Conservation (phyloP, 2,329 filamentous ascomycete genomes). For the Helotiales sp. region DNA sequence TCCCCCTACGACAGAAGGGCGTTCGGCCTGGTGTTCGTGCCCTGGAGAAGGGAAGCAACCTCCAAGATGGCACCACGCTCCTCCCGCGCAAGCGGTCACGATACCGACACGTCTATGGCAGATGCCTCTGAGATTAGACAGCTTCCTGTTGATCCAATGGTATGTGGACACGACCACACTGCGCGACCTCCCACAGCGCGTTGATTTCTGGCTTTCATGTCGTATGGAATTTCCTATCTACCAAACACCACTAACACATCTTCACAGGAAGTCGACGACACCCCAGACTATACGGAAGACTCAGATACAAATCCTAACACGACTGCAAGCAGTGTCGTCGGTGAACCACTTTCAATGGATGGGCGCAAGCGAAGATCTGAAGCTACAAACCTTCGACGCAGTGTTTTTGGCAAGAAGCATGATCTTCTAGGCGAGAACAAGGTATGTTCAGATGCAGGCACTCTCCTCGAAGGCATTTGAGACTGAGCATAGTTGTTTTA, state of each 20-base stretch:
- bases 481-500: slow-evolving; percentile 1
- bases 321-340: slow-evolving; percentile 80
- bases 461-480: background rate
- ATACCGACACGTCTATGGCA: slow-evolving; percentile 58
- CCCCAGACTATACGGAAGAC: slow-evolving; percentile 66
- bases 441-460: slow-evolving; percentile 48
- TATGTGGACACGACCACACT: slow-evolving; percentile 15
- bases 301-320: slow-evolving; percentile 68
- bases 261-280: slow-evolving; percentile 61
- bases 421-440: slow-evolving; percentile 89
- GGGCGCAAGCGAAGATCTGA: slow-evolving; percentile 85
- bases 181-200: background rate
- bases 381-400: slow-evolving; percentile 85
- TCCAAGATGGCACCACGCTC: slow-evolving; percentile 55
- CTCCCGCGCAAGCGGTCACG: slow-evolving; percentile 49
- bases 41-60: slow-evolving; percentile 27
- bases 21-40: slow-evolving; percentile 8
- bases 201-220: background rate
- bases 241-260: slow-evolving; percentile 1
- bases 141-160: slow-evolving; percentile 36
- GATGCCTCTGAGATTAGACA: slow-evolving; percentile 49
- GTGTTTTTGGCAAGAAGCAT: slow-evolving; percentile 93
- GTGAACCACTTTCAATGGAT: slow-evolving; percentile 67
- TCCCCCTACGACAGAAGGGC: slow-evolving; percentile 14
- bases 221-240: background rate